Conservation (phyloP, 2,329 filamentous ascomycete genomes). For the Fusarium albidum region DNA sequence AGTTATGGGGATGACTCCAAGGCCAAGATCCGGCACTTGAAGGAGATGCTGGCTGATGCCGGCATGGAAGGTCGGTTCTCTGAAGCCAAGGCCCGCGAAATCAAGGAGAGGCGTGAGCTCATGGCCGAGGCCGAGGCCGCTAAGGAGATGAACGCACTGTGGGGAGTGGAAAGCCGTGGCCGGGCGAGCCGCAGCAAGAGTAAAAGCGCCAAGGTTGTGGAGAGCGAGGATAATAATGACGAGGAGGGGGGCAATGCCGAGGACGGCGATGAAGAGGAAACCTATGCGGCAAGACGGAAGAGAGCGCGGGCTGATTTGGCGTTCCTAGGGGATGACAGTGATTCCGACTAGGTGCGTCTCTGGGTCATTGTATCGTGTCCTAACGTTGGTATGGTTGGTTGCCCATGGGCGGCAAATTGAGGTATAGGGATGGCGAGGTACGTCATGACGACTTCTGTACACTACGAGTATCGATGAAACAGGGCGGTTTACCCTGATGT, state of each 20-base stretch:
- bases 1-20: conserved; percentile 73
- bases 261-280: conserved; percentile 42
- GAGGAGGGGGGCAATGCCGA: conserved; percentile 39
- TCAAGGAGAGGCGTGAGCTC: conserved; percentile 87
- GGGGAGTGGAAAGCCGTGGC: conserved; percentile 66
- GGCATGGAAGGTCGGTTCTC: conserved; percentile 94
- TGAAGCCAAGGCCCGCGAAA: conserved; percentile 81
- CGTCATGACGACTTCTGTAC: conserved; percentile 29
- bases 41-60: conserved; percentile 77
- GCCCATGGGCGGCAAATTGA: neutral
- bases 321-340: conserved; percentile 75
- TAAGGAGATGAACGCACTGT: conserved; percentile 79
- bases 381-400: conserved; percentile 5
- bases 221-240: conserved; percentile 41
- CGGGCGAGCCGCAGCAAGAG: conserved; percentile 52
- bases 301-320: conserved; percentile 63
- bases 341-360: conserved; percentile 59
- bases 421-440: conserved; percentile 15
- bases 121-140: conserved; percentile 85
- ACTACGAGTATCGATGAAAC: conserved; percentile 8
- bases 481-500: conserved; percentile 9
- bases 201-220: conserved; percentile 43
- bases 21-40: conserved; percentile 85
- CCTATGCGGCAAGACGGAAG: conserved; percentile 55
- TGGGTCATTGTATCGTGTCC: conserved; percentile 3